phyloP scores from a whole-genome alignment of 345 rosid species.

The Populus ilicifolia region DNA sequence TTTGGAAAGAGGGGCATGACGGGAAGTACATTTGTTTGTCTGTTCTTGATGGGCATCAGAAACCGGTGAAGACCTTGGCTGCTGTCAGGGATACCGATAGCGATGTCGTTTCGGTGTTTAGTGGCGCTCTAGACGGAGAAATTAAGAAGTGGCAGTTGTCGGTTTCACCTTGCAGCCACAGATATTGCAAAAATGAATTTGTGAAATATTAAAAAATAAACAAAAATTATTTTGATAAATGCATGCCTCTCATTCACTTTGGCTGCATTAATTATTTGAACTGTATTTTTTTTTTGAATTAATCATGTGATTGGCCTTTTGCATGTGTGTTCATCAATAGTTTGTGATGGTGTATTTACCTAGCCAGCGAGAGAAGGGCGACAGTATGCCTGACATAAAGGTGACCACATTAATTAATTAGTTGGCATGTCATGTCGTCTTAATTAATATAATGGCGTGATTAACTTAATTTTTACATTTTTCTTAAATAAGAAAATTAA shows the following conservation, averaged over 20 bases:
- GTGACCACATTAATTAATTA: no score
- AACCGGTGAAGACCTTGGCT: conserved; percentile 74
- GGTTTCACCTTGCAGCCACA: conserved; percentile 34
- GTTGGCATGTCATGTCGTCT: no score
- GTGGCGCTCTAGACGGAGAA: conserved; percentile 85
- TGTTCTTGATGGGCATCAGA: conserved; percentile 59
- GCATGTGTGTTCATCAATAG: no score
- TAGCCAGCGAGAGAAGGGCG: no score
- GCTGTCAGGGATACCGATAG: conserved; percentile 42
- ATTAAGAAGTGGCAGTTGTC: conserved; percentile 59
- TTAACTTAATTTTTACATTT: no score
- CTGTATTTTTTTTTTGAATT: background rate
- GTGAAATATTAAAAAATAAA: background rate
- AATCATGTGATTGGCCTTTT: no score
- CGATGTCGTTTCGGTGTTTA: conserved; percentile 48
- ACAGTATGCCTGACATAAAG: no score
- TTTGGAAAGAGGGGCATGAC: conserved; percentile 65
- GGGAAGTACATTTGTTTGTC: conserved; percentile 60
- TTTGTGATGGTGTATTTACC: no score
- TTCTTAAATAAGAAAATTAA: no score
- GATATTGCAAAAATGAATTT: background rate
- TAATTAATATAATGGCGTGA: no score
- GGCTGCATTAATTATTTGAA: background rate
- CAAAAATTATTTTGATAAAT: background rate
- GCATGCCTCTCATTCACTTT: no score